A percentile compares a stretch with the other conserved stretches of the same genome.
Evolutionary conservation across 2,329 filamentous ascomycete species (phyloP).

Genomic region (Ceratocystis cubensis): DNA sequence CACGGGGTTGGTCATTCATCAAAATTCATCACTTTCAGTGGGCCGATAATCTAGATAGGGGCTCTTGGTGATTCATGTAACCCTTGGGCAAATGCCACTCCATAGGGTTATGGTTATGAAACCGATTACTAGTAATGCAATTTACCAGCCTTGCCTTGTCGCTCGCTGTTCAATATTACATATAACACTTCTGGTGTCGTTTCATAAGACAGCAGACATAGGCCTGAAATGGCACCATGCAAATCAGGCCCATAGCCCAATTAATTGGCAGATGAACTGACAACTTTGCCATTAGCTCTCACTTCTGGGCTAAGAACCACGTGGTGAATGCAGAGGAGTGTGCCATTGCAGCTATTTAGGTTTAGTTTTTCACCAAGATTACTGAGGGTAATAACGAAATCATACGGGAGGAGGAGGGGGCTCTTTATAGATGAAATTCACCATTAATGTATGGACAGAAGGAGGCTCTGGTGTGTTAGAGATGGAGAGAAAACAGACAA

Average conservation of each 20-base stretch:
- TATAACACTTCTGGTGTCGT: neutral
- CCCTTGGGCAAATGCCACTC: too few relatives aligned
- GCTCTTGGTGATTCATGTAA: neutral
- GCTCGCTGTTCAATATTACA: neutral
- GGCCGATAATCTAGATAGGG: too few relatives aligned
- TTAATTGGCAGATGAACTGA: conserved; percentile 1
- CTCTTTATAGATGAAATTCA: neutral
- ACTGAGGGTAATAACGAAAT: neutral
- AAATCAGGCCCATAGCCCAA: conserved; percentile 7
- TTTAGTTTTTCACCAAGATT: neutral
- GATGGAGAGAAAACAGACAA: neutral
- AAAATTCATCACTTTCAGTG: too few relatives aligned
- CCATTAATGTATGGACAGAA: neutral
- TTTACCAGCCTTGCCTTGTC: neutral
- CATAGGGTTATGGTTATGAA: too few relatives aligned
- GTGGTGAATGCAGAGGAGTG: neutral
- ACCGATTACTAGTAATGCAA: neutral
- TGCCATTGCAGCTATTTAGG: neutral
- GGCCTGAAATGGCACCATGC: conserved; percentile 13
- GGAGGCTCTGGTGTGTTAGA: neutral
- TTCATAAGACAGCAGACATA: conserved; percentile 14
- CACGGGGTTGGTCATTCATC: too few relatives aligned
- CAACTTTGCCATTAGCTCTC: conserved; percentile 1
- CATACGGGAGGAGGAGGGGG: neutral
- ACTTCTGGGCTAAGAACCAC: conserved; percentile 10